Percentiles rank a stretch among this genome's conserved stretches.
phyloP scores from a whole-genome alignment of 169 alveolate genomes.

The Plasmodium gonderi region DNA sequence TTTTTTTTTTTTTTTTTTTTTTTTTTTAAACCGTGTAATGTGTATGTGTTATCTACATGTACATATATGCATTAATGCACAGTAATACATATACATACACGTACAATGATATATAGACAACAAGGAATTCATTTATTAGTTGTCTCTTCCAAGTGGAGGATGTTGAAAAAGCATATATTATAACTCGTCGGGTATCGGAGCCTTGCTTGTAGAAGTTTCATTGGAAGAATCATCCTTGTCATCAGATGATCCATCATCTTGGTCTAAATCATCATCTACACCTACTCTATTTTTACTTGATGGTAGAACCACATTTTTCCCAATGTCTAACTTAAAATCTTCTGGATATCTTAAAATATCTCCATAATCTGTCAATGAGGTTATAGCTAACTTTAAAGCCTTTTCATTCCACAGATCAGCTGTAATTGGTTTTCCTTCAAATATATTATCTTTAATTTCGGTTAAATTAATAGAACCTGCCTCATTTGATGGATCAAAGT shows the following conservation, averaged over 20 bases:
- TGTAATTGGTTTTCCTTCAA: constrained; percentile 78
- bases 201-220: background rate
- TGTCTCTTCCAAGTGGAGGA: too few species aligned
- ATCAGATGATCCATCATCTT: background rate
- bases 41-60: too few species aligned
- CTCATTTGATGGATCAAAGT: constrained; percentile 79
- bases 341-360: constrained; percentile 81
- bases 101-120: too few species aligned
- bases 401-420: constrained; percentile 80
- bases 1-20: too few species aligned
- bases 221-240: constrained; percentile 2
- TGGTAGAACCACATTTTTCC: constrained; percentile 67
- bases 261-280: constrained; percentile 31
- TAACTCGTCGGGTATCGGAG: constrained; percentile 30
- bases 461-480: constrained; percentile 70
- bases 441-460: constrained; percentile 75
- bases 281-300: background rate
- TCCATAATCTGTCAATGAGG: constrained; percentile 84
- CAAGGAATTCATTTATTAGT: too few species aligned
- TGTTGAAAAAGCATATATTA: background rate
- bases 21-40: too few species aligned
- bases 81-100: too few species aligned
- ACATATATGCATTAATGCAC: too few species aligned
- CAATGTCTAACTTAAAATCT: constrained; percentile 80
- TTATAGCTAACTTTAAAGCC: constrained; percentile 78